Base-by-base conservation (phyloP, 768 basidiomycete genomes). In the Lactarius pseudohatsudake region DNA sequence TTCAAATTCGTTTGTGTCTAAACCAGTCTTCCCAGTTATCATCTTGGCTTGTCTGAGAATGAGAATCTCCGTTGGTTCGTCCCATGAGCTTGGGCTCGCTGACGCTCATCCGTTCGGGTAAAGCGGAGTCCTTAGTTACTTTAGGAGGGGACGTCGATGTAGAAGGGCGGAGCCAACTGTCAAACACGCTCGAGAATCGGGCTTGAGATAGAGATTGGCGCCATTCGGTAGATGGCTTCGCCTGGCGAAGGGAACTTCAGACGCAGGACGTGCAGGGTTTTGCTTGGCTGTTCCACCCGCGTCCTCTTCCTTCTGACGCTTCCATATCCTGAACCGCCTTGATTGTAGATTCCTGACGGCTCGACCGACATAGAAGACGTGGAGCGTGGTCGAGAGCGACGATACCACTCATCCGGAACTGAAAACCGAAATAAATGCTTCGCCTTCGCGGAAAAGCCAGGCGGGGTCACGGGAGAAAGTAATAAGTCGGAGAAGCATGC, bases 321-420 rank as follows among this genome's bases (percentile, higher is more conserved):
- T 85, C 78, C 53, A 85, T 73, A 3, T 83, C 80, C 20, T 79
- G 81, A 3, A 86, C 76, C 10, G 79, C 79, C 55, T 77, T 78
- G 55, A 86, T 76, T 0, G 84, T 85, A 30, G 79, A 76, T 36
- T 86, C 81, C 2, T n/a, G 85, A 86, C 3, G 85, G 82, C 40
- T 81, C 81, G 10, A 78, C 61, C 0, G 84, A 82, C 28, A 79
- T 73, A 16, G 77, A 76, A 2, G 85, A 84, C 2, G 81, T 72
- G 45, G 76, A 78, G 0, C 85, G 84, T 8, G 86, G 82, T 67
- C 83, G 89, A 22, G 86, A 85, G 20, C 89, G 84, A 64, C 86
- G 85, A 75, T 86, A 93, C 92, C 88, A 93, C 72, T 89, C 87
- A 61, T 89, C 89, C 2, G 89, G 89, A 9, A 94, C 85, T 67